Conservation (phyloP, 306 rosid species). For the Hippophae tibetana region DNA sequence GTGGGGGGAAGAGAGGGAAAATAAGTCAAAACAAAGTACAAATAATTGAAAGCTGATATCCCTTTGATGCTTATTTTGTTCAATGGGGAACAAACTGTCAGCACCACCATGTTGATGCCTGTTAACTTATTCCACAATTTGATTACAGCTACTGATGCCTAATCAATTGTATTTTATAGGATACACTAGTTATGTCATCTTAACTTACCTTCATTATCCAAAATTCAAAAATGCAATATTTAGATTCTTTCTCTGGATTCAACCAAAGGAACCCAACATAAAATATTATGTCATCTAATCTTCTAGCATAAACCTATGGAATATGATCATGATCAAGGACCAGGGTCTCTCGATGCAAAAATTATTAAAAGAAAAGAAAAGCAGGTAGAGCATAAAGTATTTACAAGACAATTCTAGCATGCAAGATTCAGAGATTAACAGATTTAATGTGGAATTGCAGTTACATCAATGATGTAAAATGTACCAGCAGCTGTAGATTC, state of each 20-base stretch:
- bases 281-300: background rate
- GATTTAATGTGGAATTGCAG: conserved; percentile 3
- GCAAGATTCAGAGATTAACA: background rate
- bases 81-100: background rate
- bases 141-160: background rate
- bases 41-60: background rate
- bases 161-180: too few relatives aligned
- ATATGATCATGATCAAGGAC: background rate
- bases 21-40: background rate
- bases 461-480: conserved; percentile 3
- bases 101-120: background rate
- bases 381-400: background rate
- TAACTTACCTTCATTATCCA: background rate
- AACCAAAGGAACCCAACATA: too few relatives aligned
- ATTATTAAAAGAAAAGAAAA: background rate
- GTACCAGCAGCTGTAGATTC: conserved; percentile 74
- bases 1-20: background rate
- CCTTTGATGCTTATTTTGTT: background rate
- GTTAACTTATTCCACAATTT: background rate
- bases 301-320: background rate
- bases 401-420: background rate
- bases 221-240: too few relatives aligned
- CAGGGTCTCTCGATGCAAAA: background rate
- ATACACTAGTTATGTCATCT: too few relatives aligned
- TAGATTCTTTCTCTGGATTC: too few relatives aligned